Base-by-base conservation (phyloP, 78 protist species). In the Parvularia atlantis region DNA sequence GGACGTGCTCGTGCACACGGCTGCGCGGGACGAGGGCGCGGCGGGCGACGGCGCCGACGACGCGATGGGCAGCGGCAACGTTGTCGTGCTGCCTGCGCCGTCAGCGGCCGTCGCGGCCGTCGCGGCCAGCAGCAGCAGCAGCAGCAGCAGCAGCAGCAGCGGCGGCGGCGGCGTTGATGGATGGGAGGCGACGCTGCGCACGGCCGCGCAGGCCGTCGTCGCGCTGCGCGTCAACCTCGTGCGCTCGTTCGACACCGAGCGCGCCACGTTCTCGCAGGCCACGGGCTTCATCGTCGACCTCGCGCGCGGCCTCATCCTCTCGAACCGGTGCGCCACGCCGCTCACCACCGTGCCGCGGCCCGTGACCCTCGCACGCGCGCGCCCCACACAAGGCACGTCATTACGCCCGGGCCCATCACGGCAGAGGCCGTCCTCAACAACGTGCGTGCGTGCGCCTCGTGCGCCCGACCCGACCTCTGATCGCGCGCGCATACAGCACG, bases 201-300 rank as follows among this genome's bases (percentile, higher is more conserved):
- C 24, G 31, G 66, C 52, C 26, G 50, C 66, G 0, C 73, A 78
- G 6, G 78, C 84, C 5, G 78, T 79, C 11, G 84, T 79, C 40
- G 67, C 77, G 6, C 28, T 78, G n/a, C 31, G 41, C 19, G 70
- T 79, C 30, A 24, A 36, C 40, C 37, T 36, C 36, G 84, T 73
- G 48, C 37, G 84, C 9, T 20, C 78, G 19, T 73, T 79, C 43
- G 77, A 71, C 46, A 78, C 84, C 26, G 52, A 54, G 22, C 0
- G n/a, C 9, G 77, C 78, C 2, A 64, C 63, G 19, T 58, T 44
- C 39, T 26, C 41, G 20, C 69, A 50, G 19, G 84, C 84, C 26
- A 79, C 84, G 30, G 84, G 84, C 10, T 79, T 79, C 46, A 66
- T 79, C 9, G 78, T 79, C 14, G 80, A 79, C 67, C 48, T 37